These are phyloP conservation scores for Raffaelea ambrosiae DNA, from an alignment of 2,329 filamentous ascomycete genomes.

Conservation along the genomic window DNA sequence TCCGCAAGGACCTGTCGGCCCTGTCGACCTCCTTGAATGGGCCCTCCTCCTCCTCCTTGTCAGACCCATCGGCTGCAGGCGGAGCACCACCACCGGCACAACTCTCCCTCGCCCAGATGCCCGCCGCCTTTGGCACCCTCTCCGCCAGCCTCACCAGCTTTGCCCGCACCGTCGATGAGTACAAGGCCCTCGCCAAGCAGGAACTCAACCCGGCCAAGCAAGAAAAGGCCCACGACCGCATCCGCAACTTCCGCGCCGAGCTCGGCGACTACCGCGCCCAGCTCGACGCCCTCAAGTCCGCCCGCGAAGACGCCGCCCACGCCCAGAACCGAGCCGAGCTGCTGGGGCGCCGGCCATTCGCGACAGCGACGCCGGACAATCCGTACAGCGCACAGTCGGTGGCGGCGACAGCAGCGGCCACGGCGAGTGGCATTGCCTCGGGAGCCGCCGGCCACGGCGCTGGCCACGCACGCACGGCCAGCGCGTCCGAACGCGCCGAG, in stretches of 20 bases:
- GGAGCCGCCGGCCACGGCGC: no score
- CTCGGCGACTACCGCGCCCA: conserved; percentile 70
- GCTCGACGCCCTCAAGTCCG: conserved; percentile 68
- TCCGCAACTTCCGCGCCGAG: conserved; percentile 78
- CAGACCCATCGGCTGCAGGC: not conserved
- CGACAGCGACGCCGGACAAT: conserved; percentile 77
- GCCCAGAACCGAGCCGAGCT: conserved; percentile 66
- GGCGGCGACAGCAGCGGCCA: conserved; percentile 17
- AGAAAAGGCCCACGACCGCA: conserved; percentile 77
- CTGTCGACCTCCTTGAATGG: conserved; percentile 19
- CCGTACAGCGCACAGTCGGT: conserved; percentile 44
- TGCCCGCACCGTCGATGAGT: conserved; percentile 86
- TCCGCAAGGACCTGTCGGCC: conserved; percentile 61
- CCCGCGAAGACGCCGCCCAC: conserved; percentile 65
- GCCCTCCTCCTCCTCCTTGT: conserved; percentile 18
- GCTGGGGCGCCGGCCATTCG: conserved; percentile 74
- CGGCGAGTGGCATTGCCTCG: no score
- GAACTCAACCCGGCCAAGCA: conserved; percentile 89
- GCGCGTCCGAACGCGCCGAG: conserved; percentile 21
- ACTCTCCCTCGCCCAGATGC: conserved; percentile 21
- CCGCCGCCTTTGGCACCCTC: conserved; percentile 52
- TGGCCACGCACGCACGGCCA: conserved; percentile 31
- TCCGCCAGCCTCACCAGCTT: conserved; percentile 64
- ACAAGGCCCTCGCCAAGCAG: conserved; percentile 73
- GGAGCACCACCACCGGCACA: conserved; percentile 23